Evolutionary conservation across 148 eudicot genomes (phyloP).

Genomic region (Cornus kousa): DNA sequence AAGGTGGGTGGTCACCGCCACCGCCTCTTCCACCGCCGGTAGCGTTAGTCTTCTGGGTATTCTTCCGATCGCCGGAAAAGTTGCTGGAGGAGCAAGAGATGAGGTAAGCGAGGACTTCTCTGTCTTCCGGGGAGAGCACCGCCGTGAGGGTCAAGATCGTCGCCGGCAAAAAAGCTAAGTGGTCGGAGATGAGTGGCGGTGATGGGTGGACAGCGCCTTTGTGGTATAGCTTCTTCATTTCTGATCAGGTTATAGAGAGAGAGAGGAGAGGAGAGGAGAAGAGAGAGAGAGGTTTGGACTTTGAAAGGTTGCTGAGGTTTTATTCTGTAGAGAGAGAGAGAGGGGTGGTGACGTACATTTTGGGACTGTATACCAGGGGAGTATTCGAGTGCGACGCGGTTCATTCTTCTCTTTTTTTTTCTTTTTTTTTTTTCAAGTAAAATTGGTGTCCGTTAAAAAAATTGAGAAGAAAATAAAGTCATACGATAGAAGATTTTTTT

Average conservation of each 20-base stretch:
- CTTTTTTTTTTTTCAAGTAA: too few species aligned
- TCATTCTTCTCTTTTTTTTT: too few species aligned
- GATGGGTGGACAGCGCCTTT: conserved; percentile 75
- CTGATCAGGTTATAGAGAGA: neutral
- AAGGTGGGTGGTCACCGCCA: conserved; percentile 44
- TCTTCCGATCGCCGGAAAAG: conserved; percentile 17
- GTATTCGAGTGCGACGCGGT: too few species aligned
- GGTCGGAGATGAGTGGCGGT: conserved; percentile 46
- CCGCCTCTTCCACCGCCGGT: neutral
- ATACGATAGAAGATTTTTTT: too few species aligned
- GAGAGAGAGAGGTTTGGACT: neutral
- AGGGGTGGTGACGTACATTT: neutral
- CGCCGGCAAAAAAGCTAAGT: conserved; percentile 60
- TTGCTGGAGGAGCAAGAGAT: conserved; percentile 48
- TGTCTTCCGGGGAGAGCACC: conserved; percentile 59
- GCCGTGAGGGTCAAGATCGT: conserved; percentile 59
- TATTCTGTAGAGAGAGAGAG: conserved; percentile 1
- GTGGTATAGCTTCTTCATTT: conserved; percentile 68
- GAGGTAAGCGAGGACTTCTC: conserved; percentile 68
- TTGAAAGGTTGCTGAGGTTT: neutral
- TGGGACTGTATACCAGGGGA: neutral
- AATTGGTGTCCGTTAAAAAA: too few species aligned
- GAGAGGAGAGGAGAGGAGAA: neutral
- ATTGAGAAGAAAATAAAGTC: too few species aligned
- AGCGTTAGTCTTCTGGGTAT: neutral